Evolutionary conservation across 495 filamentous ascomycete species (phyloP).

Genomic region (Neurospora hispaniola): DNA sequence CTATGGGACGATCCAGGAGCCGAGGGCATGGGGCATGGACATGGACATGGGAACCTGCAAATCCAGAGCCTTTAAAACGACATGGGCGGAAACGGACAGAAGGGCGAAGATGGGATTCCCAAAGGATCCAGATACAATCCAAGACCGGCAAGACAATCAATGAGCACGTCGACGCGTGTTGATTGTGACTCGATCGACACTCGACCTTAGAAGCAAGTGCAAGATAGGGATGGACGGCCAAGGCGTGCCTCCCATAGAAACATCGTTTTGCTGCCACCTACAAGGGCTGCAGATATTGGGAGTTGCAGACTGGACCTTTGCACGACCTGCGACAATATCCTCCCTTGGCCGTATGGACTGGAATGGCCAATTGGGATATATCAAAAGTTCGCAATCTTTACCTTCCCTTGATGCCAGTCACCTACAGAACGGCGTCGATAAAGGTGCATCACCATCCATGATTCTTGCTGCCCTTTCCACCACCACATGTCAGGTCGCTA

Average conservation of each 20-base stretch:
- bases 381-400: background rate
- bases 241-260: background rate
- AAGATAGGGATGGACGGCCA: background rate
- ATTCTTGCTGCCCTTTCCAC: background rate
- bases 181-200: background rate
- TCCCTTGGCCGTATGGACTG: background rate
- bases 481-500: background rate
- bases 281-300: background rate
- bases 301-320: no score
- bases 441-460: background rate
- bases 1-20: slow-evolving; percentile 16
- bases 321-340: no score
- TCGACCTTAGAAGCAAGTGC: background rate
- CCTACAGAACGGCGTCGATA: background rate
- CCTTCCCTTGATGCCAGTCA: background rate
- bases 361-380: background rate
- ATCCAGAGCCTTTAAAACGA: background rate
- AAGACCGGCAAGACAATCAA: background rate
- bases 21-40: background rate
- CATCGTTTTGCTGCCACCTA: background rate
- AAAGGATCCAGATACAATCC: background rate
- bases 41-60: background rate
- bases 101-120: background rate
- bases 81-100: background rate
- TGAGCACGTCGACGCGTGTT: background rate